Base-by-base conservation (phyloP, 768 basidiomycete genomes). In the Amanita pseudoporphyria region DNA sequence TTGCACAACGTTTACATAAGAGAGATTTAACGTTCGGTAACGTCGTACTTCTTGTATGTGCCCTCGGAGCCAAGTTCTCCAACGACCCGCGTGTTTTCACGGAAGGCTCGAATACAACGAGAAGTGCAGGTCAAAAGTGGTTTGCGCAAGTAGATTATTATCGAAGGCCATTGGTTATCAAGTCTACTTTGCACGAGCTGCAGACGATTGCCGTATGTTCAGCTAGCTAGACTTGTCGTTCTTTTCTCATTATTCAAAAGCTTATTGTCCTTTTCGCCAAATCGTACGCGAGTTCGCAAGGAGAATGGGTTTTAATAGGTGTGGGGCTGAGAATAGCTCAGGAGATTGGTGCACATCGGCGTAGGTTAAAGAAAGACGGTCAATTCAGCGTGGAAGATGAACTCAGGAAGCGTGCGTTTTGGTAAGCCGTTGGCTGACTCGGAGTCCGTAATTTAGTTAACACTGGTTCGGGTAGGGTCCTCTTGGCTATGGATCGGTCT, bases 351-450 rank as follows among this genome's bases (percentile, higher is more conserved):
- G 82, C 78, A 1, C 89, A 91, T 62, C 62, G 69, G 50, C 63
- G 73, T 24, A 67, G 64, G 46, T 54, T 59, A 10, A 53, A 60
- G 38, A 60, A 54, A 13, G 52, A 51, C 41, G 45, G 52, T 13
- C 43, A 47, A 6, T 71, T 70, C 9, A 72, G 66, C 9, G 64
- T 69, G 5, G 82, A 88, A 54, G 74, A 82, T 48, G 87, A 91
- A 60, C 68, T 84, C 18, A 86, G 84, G 78, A 86, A 85, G 59
- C 75, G 82, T 19, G 77, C 74, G 6, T 82, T 82, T 56, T 83
- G 80, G 79, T 76, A 41, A 19, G 9, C 7, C 38, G 18, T 14
- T 36, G 13, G 14, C 32, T 26, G 26, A n/a, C n/a, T n/a, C n/a
- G n/a, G n/a, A 3, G 12, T 5, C 19, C 9, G 24, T 18, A 16